Percentiles rank a stretch among this genome's conserved stretches.
Conservation (phyloP, 78 protist genomes). For the Dictyostelium citrinum region DNA sequence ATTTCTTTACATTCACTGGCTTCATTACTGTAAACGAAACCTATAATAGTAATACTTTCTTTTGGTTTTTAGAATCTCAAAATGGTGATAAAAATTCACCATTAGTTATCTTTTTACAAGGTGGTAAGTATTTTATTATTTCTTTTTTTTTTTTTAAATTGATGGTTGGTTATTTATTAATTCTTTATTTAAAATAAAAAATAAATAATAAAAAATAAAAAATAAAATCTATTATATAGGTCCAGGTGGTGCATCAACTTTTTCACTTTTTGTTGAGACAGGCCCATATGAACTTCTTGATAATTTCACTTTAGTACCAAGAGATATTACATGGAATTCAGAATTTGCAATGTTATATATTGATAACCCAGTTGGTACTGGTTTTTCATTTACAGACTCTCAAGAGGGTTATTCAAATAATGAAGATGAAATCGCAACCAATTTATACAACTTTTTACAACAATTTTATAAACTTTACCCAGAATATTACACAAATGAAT, state of each 20-base stretch:
- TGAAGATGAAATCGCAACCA: slow-evolving; percentile 73
- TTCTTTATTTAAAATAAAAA: background rate
- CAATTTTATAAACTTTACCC: slow-evolving; percentile 42
- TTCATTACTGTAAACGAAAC: slow-evolving; percentile 55
- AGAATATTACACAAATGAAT: slow-evolving; percentile 28
- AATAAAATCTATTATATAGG: background rate
- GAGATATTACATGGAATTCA: slow-evolving; percentile 55
- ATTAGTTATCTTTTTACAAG: background rate
- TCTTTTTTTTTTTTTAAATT: background rate
- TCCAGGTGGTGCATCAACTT: slow-evolving; percentile 70
- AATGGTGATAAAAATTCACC: slow-evolving; percentile 73
- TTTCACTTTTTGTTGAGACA: slow-evolving; percentile 64
- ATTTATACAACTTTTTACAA: slow-evolving; percentile 32
- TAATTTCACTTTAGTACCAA: slow-evolving; percentile 43
- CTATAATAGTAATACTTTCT: slow-evolving; percentile 41
- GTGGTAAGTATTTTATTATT: background rate
- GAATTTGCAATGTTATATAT: slow-evolving; percentile 38
- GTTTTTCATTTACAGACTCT: slow-evolving; percentile 59
- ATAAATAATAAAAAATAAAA: background rate
- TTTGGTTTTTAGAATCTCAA: slow-evolving; percentile 71
- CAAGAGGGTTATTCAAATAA: slow-evolving; percentile 39
- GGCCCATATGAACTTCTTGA: slow-evolving; percentile 57
- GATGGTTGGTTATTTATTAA: no score
- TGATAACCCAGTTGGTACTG: slow-evolving; percentile 86
- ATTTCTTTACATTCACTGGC: slow-evolving; percentile 48